phyloP scores from a whole-genome alignment of 192 early-diverging fungal species.

The Umbelopsis vinacea region DNA sequence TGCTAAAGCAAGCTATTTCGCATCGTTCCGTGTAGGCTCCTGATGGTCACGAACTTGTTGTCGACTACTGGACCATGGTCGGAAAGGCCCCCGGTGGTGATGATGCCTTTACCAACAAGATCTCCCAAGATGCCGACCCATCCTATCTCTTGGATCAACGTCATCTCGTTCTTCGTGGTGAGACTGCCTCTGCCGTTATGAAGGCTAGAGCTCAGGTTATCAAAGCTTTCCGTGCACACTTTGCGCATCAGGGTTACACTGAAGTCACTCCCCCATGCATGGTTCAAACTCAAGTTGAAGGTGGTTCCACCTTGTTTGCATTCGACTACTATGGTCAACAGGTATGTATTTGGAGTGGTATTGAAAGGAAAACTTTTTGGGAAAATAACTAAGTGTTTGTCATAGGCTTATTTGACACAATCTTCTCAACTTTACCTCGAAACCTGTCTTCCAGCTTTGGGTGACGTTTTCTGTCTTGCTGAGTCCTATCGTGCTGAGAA shows the following conservation, averaged over 20 bases:
- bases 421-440: slow-evolving; percentile 99
- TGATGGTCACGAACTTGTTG: slow-evolving; percentile 92
- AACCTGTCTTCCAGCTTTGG: slow-evolving; percentile 91
- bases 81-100: slow-evolving; percentile 93
- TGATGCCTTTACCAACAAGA: slow-evolving; percentile 88
- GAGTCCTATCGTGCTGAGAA: slow-evolving; percentile 99
- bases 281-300: slow-evolving; percentile 99
- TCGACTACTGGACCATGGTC: slow-evolving; percentile 95
- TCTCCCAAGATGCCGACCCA: slow-evolving; percentile 90
- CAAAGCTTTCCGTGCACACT: slow-evolving; percentile 95
- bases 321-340: slow-evolving; percentile 97
- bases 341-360: slow-evolving; percentile 35
- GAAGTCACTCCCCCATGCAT: slow-evolving; percentile 98
- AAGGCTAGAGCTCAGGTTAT: slow-evolving; percentile 85
- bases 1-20: background rate
- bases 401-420: slow-evolving; percentile 94
- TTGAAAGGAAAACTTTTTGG: no score
- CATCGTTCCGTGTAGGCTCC: slow-evolving; percentile 66
- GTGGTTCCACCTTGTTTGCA: slow-evolving; percentile 92
- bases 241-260: slow-evolving; percentile 73
- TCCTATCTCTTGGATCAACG: slow-evolving; percentile 88
- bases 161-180: slow-evolving; percentile 96
- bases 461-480: slow-evolving; percentile 94
- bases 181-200: slow-evolving; percentile 84
- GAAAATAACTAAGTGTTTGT: background rate